Base-by-base conservation (phyloP, 257 asterid genomes). In the Ballota nigra region DNA sequence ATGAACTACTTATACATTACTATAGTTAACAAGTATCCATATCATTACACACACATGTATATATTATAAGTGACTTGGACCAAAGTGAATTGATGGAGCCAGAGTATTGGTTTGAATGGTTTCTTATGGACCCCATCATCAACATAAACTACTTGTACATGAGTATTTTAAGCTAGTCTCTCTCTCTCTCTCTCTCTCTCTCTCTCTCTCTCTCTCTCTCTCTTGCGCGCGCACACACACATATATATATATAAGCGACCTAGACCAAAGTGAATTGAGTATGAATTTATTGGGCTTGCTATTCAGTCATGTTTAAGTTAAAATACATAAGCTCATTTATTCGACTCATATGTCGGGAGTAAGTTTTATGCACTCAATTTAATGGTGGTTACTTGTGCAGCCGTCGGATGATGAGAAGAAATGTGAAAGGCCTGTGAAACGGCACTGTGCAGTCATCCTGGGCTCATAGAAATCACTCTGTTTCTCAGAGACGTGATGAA, bases 381-480 rank as follows among this genome's bases (percentile, higher is more conserved):
- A 47, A 47, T 4, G 0, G 20, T 45, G 53, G 53, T n/a, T n/a
- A 47, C 68, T 57, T 83, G 23, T 84, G 84, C 90, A 88, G 97
- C 77, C 83, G 40, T 62, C 67, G 26, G 87, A 80, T 15, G 82
- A 80, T 47, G 85, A 75, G 63, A 86, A 86, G 85, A 78, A 77
- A 33, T 61, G 76, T 75, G 80, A 66, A 71, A 83, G 85, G 79
- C 66, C 81, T 16, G 69, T 69, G 40, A 87, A 88, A 69, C 83
- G 87, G 53, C 89, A 61, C 1, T 87, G 97, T 67, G 56, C 75
- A 26, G 90, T 92, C 79, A 75, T 82, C 43, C 47, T 68, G 38
- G 75, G 66, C 69, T 76, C 79, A 20, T 81, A 72, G 72, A 57
- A 59, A 36, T 59, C 29, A 57, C 2, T 45, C 13, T 53, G 66